These are phyloP conservation scores for Aspergillus carbonarius DNA, from an alignment of 2,329 filamentous ascomycete genomes.

Conservation along the genomic window DNA sequence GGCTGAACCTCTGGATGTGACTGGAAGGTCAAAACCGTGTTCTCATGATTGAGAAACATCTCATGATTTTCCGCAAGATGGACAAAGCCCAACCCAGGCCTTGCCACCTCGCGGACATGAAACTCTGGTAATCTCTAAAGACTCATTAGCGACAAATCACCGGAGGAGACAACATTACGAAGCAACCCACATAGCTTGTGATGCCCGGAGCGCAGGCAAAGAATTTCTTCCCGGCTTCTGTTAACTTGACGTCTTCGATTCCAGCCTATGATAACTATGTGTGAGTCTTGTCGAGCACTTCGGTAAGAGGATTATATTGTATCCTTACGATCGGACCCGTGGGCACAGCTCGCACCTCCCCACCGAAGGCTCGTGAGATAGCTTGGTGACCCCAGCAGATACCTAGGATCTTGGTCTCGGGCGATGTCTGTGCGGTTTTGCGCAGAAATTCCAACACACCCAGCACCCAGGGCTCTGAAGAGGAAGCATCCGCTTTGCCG, in stretches of 20 bases:
- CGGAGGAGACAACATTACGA: background rate
- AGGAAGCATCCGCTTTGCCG: constrained; percentile 35
- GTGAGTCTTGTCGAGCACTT: background rate
- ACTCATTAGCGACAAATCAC: constrained; percentile 8
- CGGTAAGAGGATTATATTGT: background rate
- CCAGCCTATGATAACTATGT: constrained; percentile 33
- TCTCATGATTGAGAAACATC: constrained; percentile 40
- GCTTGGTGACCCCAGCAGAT: constrained; percentile 51
- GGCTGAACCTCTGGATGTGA: constrained; percentile 47
- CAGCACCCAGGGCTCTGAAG: constrained; percentile 45
- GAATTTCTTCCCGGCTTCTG: constrained; percentile 39
- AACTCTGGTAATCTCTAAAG: constrained; percentile 41
- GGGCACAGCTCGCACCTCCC: constrained; percentile 38
- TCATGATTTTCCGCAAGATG: constrained; percentile 41
- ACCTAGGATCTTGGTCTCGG: constrained; percentile 36
- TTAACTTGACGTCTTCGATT: constrained; percentile 34
- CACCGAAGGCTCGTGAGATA: constrained; percentile 35
- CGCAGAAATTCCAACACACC: constrained; percentile 44
- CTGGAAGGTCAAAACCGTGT: constrained; percentile 47
- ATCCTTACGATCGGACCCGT: constrained; percentile 11
- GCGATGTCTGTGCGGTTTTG: constrained; percentile 27
- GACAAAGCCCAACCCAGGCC: constrained; percentile 34
- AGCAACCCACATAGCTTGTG: background rate
- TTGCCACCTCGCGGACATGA: constrained; percentile 41
- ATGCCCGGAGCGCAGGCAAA: constrained; percentile 23